Evolutionary conservation across 2,329 filamentous ascomycete species (phyloP).

Genomic region (Ophiocordyceps australis): DNA sequence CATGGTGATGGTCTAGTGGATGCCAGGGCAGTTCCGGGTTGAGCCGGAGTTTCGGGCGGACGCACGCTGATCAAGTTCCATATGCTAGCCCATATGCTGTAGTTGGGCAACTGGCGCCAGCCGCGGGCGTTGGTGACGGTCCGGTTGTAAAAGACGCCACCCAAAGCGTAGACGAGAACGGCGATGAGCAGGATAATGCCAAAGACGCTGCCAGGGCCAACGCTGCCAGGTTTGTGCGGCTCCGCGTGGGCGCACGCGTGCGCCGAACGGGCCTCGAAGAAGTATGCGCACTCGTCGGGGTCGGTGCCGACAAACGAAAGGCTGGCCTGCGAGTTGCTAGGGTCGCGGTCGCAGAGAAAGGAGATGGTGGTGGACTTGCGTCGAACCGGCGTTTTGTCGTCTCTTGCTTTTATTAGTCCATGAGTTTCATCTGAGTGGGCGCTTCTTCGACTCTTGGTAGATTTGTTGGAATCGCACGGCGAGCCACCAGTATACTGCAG

Average conservation of each 20-base stretch:
- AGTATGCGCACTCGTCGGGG: constrained; percentile 83
- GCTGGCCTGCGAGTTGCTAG: constrained; percentile 45
- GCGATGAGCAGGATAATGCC: constrained; percentile 66
- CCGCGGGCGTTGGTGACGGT: constrained; percentile 87
- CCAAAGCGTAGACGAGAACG: constrained; percentile 73
- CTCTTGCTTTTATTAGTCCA: constrained; percentile 7
- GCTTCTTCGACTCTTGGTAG: constrained; percentile 9
- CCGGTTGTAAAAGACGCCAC: constrained; percentile 88
- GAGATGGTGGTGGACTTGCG: constrained; percentile 77
- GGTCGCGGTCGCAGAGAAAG: constrained; percentile 80
- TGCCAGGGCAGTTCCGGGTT: constrained; percentile 12
- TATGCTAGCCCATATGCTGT: constrained; percentile 78
- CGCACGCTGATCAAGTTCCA: constrained; percentile 60
- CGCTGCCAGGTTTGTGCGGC: constrained; percentile 53
- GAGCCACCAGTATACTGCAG: constrained; percentile 65
- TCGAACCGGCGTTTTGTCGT: constrained; percentile 13
- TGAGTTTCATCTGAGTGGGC: constrained; percentile 6
- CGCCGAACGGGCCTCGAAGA: constrained; percentile 79
- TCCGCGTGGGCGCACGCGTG: constrained; percentile 58
- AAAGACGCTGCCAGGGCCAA: constrained; percentile 62
- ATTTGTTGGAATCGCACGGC: constrained; percentile 37
- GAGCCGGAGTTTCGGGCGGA: constrained; percentile 12
- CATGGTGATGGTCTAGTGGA: too few species aligned
- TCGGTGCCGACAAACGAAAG: constrained; percentile 71
- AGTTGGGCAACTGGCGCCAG: constrained; percentile 92